A percentile compares a stretch with the other conserved stretches of the same genome.
phyloP scores from a whole-genome alignment of 2,329 filamentous ascomycete species.

The Neoscytalidium dimidiatum region DNA sequence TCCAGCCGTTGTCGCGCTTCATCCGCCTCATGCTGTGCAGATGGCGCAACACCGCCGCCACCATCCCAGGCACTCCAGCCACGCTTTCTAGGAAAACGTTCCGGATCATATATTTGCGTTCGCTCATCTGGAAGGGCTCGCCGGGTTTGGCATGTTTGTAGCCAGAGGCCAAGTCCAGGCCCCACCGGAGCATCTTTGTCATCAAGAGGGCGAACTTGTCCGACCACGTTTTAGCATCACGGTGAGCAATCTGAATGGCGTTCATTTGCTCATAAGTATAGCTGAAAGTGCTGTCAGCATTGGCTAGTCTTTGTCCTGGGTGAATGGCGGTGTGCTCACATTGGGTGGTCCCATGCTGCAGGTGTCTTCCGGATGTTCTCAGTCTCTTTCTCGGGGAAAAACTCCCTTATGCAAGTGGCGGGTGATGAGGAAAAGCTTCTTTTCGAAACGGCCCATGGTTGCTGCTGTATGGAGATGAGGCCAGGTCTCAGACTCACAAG shows the following conservation, averaged over 20 bases:
- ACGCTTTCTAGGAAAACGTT: constrained; percentile 95
- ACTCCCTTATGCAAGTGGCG: constrained; percentile 41
- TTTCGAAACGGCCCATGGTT: constrained; percentile 26
- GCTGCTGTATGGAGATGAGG: constrained; percentile 27
- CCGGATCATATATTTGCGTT: constrained; percentile 84
- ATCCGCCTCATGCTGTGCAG: constrained; percentile 80
- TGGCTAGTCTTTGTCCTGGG: background rate
- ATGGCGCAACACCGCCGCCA: constrained; percentile 91
- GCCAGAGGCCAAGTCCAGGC: constrained; percentile 80
- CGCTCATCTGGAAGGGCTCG: constrained; percentile 70
- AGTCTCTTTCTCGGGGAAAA: constrained; percentile 49
- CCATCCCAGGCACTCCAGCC: constrained; percentile 95
- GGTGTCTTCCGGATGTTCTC: constrained; percentile 47
- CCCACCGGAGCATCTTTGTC: constrained; percentile 74
- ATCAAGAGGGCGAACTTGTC: constrained; percentile 79
- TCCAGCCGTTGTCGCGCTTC: constrained; percentile 94
- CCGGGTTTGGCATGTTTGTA: constrained; percentile 69
- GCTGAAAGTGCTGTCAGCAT: constrained; percentile 34
- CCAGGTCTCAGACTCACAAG: constrained; percentile 24
- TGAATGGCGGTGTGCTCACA: constrained; percentile 30
- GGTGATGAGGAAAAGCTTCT: constrained; percentile 46
- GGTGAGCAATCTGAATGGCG: constrained; percentile 72
- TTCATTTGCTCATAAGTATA: constrained; percentile 82
- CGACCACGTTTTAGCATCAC: constrained; percentile 68
- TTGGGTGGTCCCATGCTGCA: constrained; percentile 52